Evolutionary conservation across 169 alveolate genomes (phyloP), one percentile per base, ranked within the genome.

Genomic region (Cystoisospora suis): DNA sequence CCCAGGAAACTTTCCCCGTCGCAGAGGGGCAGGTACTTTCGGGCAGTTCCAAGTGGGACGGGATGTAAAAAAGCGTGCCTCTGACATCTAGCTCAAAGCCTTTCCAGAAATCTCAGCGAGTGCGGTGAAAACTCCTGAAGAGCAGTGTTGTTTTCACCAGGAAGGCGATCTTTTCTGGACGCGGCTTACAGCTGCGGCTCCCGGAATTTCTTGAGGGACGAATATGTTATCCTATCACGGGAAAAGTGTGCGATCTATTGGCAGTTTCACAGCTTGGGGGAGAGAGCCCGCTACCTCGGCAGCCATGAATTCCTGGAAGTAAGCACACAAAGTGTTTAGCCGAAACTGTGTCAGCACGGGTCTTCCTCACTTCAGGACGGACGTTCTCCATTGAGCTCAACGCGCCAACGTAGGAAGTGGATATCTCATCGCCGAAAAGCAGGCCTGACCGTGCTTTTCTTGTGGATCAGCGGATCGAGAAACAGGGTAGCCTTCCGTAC

Each of bases 231-330:
- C 58, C 77, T 65, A n/a, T n/a, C 77, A n/a, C 6, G 77, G 3
- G 36, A 2, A 44, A 12, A 65, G 77, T 65, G 77, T 23, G 42
- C n/a, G n/a, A n/a, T n/a, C n/a, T n/a, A n/a, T n/a, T n/a, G n/a
- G n/a, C n/a, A n/a, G n/a, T n/a, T 65, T n/a, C 42, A 27, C 9
- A 65, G 20, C 77, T n/a, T n/a, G n/a, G n/a, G n/a, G 15, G 29
- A 65, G 1, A 44, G 40, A 65, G 77, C 45, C 77, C 42, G 77
- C 77, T 65, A 65, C 77, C 34, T 65, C 77, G n/a, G 40, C 77
- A 20, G 77, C 77, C n/a, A 44, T 65, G 45, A 65, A 32, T 44
- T 65, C 77, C 77, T 65, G 20, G 20, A 49, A n/a, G n/a, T n/a
- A n/a, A n/a, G n/a, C n/a, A n/a, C n/a, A n/a, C n/a, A 49, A 49